These are phyloP conservation scores for Trypanosoma rangeli DNA, from an alignment of 208 protist species.

Conservation along the genomic window DNA sequence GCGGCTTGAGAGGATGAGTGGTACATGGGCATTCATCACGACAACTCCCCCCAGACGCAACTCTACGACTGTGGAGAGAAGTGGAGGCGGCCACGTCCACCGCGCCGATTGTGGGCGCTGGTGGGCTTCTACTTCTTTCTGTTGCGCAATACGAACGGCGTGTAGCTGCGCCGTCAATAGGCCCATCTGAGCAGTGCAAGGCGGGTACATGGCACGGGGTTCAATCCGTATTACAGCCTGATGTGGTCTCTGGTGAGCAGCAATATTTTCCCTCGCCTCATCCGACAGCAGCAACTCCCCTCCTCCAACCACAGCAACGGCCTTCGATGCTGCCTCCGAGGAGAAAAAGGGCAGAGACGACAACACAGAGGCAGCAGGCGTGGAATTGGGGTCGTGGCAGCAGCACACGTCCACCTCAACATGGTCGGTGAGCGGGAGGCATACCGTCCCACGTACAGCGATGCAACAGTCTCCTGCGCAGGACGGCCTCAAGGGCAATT, in stretches of 20 bases:
- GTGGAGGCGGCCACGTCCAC: conserved; percentile 22
- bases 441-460: conserved; percentile 9
- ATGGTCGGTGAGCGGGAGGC: conserved; percentile 14
- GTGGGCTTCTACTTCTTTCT: neutral
- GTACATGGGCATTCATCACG: neutral
- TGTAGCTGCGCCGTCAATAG: conserved; percentile 7
- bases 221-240: conserved; percentile 1
- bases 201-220: neutral
- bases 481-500: neutral
- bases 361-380: neutral
- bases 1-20: neutral
- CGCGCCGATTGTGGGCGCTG: neutral
- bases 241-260: neutral
- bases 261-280: conserved; percentile 9
- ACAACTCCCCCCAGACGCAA: conserved; percentile 16
- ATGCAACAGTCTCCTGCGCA: neutral
- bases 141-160: neutral
- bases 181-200: conserved; percentile 3
- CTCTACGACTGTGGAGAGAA: conserved; percentile 5
- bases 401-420: conserved; percentile 9
- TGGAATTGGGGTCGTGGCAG: neutral
- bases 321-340: neutral
- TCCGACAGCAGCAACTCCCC: conserved; percentile 15
- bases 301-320: conserved; percentile 12
- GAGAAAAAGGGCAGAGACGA: neutral